Conservation (phyloP, 495 filamentous ascomycete species). For the Parathielavia appendiculata region DNA sequence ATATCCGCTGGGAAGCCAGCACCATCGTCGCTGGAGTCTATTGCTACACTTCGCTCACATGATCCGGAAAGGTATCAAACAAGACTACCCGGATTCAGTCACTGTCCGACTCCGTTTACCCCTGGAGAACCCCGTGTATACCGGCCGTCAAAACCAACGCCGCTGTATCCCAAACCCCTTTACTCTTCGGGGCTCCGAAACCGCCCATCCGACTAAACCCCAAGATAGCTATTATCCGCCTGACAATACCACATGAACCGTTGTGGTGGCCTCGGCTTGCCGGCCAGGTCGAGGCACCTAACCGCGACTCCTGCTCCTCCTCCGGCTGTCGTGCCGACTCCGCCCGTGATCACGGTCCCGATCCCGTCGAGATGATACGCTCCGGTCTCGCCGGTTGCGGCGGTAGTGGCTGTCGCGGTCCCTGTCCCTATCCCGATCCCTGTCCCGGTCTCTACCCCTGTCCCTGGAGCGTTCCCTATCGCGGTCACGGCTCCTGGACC, state of each 20-base stretch:
- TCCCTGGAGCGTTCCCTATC: conserved; percentile 13
- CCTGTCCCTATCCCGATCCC: conserved; percentile 14
- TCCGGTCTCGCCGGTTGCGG: conserved; percentile 15
- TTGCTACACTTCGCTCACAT: not conserved
- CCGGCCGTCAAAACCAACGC: too few relatives aligned
- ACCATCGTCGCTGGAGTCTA: not conserved
- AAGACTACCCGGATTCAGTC: too few relatives aligned
- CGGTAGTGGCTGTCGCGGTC: conserved; percentile 14
- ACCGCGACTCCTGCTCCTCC: conserved; percentile 32
- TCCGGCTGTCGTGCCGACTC: conserved; percentile 23
- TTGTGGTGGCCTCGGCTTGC: not conserved
- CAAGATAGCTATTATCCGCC: not conserved
- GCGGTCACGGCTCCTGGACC: conserved; percentile 21
- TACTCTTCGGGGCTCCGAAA: not conserved
- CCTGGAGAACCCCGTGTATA: too few relatives aligned
- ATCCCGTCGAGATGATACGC: conserved; percentile 18
- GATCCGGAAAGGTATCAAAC: not conserved
- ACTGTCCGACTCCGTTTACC: too few relatives aligned
- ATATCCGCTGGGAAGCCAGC: too few relatives aligned
- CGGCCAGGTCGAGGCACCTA: conserved; percentile 13
- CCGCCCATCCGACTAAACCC: not conserved
- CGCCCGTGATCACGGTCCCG: conserved; percentile 21
- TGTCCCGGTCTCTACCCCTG: conserved; percentile 14
- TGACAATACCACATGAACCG: not conserved
- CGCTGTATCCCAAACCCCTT: not conserved